Base-by-base conservation (phyloP, 2,329 filamentous ascomycete genomes). In the Chalaropsis thielavioides region DNA sequence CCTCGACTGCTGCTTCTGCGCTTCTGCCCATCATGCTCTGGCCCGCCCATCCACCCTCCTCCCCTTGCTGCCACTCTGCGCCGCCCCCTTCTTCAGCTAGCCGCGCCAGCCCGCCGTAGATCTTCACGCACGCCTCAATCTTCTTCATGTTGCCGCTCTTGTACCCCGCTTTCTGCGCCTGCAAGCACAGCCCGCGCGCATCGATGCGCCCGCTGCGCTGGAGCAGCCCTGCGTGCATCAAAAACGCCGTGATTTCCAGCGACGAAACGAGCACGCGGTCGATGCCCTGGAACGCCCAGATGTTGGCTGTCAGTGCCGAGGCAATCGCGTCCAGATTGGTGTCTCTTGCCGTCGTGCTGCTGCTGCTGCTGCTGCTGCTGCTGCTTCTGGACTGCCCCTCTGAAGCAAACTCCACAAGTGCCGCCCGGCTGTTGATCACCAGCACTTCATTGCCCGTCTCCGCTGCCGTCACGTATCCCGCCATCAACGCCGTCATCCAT, bases 131-230 rank as follows among this genome's bases (percentile, higher is more conserved):
- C 0, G 90, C 88, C 72, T 90, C 83, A 0, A 97, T 79, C 73
- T 94, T 92, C 62, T 86, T 83, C 54, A 96, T 83, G 72, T 90
- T 94, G 22, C 87, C 84, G 0, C 87, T 88, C 75, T 92, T 92
- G 77, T 88, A 92, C 68, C 92, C 88, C 0, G 88, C 82, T 73
- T 87, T 90, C 71, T 95, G 90, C 3, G 87, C 83, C 43, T 84
- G 78, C 6, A 85, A 77, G 67, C 91, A 90, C 2, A 96, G 75
- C 6, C 74, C 78, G 67, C 83, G 83, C 72, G 78, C 72, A 68
- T 79, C 75, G 17, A 78, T 69, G 5, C 69, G 69, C 10, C 70
- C 69, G 69, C 73, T 76, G 31, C 70, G 73, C 73, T 75, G 77
- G 69, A 81, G 77, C 62, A 80, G 72, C 11, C 75, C 80, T 58